These are phyloP conservation scores for Didymella sp. DNA, from an alignment of 2,329 filamentous ascomycete genomes.

Conservation along the genomic window DNA sequence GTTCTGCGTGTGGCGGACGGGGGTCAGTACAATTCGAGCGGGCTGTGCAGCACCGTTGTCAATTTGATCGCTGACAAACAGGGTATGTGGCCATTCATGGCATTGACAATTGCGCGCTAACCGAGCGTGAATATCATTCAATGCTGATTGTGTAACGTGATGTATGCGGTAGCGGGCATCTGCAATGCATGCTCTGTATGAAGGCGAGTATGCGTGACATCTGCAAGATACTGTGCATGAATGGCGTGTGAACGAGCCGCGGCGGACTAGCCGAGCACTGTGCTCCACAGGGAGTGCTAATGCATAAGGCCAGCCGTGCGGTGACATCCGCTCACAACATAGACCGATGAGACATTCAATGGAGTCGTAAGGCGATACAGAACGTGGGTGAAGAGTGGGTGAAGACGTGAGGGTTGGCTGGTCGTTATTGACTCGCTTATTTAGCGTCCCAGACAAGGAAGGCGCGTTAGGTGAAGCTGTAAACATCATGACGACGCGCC, in stretches of 20 bases:
- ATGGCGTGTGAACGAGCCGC: constrained; percentile 33
- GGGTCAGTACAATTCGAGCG: constrained; percentile 42
- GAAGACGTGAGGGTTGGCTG: constrained; percentile 7
- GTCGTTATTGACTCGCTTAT: constrained; percentile 31
- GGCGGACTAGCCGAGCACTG: constrained; percentile 26
- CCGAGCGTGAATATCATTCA: constrained; percentile 37
- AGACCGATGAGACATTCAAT: constrained; percentile 16
- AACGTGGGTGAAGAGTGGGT: constrained; percentile 24
- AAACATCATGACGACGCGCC: constrained; percentile 40
- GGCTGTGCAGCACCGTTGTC: constrained; percentile 41
- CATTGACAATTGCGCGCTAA: constrained; percentile 25
- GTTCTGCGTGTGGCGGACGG: constrained; percentile 39
- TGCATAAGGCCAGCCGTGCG: constrained; percentile 7
- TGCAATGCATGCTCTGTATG: constrained; percentile 45
- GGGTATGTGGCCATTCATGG: constrained; percentile 30
- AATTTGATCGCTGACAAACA: constrained; percentile 36
- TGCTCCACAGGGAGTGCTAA: constrained; percentile 18
- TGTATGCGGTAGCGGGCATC: constrained; percentile 32
- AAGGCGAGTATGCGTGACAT: constrained; percentile 47
- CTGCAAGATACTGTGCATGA: constrained; percentile 48
- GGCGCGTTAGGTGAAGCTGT: constrained; percentile 31
- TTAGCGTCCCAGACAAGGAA: constrained; percentile 30
- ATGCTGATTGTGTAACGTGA: constrained; percentile 45
- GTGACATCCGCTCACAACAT: constrained; percentile 17
- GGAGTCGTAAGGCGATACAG: constrained; percentile 19